Evolutionary conservation across 257 asterid genomes (phyloP), one percentile per base, ranked within the genome.

Genomic region (Rehmannia glutinosa): DNA sequence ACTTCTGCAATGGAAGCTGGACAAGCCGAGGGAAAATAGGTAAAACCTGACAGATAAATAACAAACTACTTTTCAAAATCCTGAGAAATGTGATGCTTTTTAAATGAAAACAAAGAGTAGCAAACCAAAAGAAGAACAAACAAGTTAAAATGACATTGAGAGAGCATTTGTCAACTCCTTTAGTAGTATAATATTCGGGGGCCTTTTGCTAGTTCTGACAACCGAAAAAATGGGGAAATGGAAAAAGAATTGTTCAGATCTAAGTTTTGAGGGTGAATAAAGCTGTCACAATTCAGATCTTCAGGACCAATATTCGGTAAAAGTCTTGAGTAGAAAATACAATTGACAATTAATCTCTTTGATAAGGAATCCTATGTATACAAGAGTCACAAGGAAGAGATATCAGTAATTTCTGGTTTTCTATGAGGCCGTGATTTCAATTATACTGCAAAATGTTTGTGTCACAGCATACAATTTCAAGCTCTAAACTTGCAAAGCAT

Each of bases 1-100:
- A 91, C 86, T 91, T 88, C 73, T 87, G 88, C 80, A 82, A 73
- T 11, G 97, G 96, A 68, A 94, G 97, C 79, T 87, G 85, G 54
- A 91, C 91, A 62, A 94, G 95, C 78, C 78, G 91, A 61, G 99
- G 97, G 55, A 94, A 90, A 65, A 94, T 82, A 35, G 96, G 96
- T 66, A 94, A 75, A 64, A 94, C 99, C 99, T 94, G 87, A 12
- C 58, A 62, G 7, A 77, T 17, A 68, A 52, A 61, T 13, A 65
- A 47, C 9, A 13, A 68, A 30, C 24, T 64, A 13, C 17, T 28
- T 28, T 32, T 24, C 9, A 62, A 15, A 60, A 57, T 43, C 49
- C 42, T 32, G 54, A 49, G 50, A 54, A 5, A 46, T 9, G 20
- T 21, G 16, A 30, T 32, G 17, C 17, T 16, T 32, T 47, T 43